These are phyloP conservation scores for Hyaloperonospora brassicae DNA, from an alignment of 352 stramenopile genomes.

Conservation along the genomic window DNA sequence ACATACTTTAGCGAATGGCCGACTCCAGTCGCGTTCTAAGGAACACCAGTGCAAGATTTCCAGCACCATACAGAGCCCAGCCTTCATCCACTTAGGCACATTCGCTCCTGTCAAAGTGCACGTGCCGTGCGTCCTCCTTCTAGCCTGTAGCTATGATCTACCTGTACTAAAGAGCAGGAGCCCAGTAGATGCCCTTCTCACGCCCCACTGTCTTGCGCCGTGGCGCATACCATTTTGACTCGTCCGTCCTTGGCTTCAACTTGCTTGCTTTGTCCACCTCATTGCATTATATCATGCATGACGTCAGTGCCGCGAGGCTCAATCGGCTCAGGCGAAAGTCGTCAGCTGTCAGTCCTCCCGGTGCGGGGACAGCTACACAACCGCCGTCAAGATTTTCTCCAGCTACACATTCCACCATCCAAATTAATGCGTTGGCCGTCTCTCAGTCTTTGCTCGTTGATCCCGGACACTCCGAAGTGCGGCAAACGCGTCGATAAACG, in stretches of 20 bases:
- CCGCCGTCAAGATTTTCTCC: conserved; percentile 56
- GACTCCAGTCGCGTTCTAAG: conserved; percentile 54
- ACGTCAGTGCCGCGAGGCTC: conserved; percentile 40
- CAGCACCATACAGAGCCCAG: conserved; percentile 37
- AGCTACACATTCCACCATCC: conserved; percentile 76
- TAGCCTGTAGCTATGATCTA: conserved; percentile 62
- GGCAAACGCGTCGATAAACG: conserved; percentile 76
- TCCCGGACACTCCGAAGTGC: conserved; percentile 75
- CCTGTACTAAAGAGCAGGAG: conserved; percentile 49
- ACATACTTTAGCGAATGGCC: conserved; percentile 61
- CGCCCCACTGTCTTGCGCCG: conserved; percentile 32
- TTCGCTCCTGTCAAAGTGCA: conserved; percentile 56
- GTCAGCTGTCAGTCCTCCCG: conserved; percentile 49
- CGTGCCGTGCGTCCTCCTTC: conserved; percentile 76
- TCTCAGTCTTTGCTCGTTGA: conserved; percentile 65
- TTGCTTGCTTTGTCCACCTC: conserved; percentile 11
- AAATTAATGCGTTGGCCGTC: conserved; percentile 87
- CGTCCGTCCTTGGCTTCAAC: conserved; percentile 22
- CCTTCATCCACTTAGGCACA: background rate
- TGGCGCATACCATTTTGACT: conserved; percentile 54
- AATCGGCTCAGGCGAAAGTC: conserved; percentile 50
- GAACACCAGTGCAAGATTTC: conserved; percentile 68
- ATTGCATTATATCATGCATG: conserved; percentile 18
- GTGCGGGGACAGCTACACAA: conserved; percentile 41
- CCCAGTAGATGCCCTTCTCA: conserved; percentile 41